Conservation (phyloP, 2,329 filamentous ascomycete genomes). For the Aureobasidium sp. region DNA sequence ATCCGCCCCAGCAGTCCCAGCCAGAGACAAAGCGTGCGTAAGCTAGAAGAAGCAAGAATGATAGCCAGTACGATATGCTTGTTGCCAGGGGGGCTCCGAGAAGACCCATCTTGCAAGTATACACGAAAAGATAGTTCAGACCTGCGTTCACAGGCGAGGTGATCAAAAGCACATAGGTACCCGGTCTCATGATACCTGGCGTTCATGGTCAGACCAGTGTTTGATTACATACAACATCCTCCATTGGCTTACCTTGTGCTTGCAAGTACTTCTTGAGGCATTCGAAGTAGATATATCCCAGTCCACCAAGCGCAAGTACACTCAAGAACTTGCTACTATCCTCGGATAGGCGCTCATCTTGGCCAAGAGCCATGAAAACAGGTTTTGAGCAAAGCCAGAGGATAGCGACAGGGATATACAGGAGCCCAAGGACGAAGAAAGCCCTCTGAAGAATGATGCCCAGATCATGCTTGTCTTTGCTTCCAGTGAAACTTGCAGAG, state of each 20-base stretch:
- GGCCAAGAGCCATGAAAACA: constrained; percentile 66
- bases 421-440: constrained; percentile 61
- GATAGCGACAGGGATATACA: constrained; percentile 66
- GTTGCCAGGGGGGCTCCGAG: constrained; percentile 76
- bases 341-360: constrained; percentile 68
- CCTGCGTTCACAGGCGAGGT: constrained; percentile 53
- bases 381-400: constrained; percentile 70
- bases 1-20: constrained; percentile 72
- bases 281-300: constrained; percentile 86
- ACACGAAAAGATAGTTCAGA: constrained; percentile 62
- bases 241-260: constrained; percentile 42
- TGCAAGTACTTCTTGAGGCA: constrained; percentile 59
- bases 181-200: constrained; percentile 54
- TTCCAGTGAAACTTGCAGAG: constrained; percentile 74
- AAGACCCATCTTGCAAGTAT: constrained; percentile 62
- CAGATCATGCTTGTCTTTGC: constrained; percentile 68
- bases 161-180: constrained; percentile 56
- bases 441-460: constrained; percentile 72
- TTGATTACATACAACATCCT: neutral
- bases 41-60: constrained; percentile 65
- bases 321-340: constrained; percentile 68
- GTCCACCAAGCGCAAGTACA: constrained; percentile 67
- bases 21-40: constrained; percentile 67
- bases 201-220: constrained; percentile 1
- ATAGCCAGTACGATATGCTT: constrained; percentile 78